Evolutionary conservation across 2,329 filamentous ascomycete genomes (phyloP), one percentile per base, ranked within the genome.

Genomic region (Celoporthe dispersa): DNA sequence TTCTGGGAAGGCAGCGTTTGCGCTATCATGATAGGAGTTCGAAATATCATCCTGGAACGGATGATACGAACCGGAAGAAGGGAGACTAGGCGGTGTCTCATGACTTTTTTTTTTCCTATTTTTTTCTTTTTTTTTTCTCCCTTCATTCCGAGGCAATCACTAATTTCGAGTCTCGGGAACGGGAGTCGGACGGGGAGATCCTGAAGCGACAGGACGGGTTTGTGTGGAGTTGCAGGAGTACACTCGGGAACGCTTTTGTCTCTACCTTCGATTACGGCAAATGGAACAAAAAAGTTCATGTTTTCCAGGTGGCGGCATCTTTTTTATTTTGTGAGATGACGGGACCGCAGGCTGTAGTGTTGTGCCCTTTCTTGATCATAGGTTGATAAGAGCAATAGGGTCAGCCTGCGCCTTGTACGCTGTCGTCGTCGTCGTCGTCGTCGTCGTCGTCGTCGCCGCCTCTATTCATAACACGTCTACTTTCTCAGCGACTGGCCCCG

Each of bases 161-260:
- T 60, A 64, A 68, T 69, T 69, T 64, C 51, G 65, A 66, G 48
- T 68, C 53, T 68, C 12, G 64, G 69, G 65, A 48, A 61, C 25
- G 70, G 35, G 64, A 70, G 70, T 70, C 64, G 64, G 59, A 44
- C 48, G 68, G 65, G n/a, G 31, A 70, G 28, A 57, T 39, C 60
- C 55, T 68, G 51, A 70, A 61, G 66, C 57, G 53, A 63, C 55
- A 48, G 64, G 61, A 66, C 65, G 55, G 68, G 63, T 48, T 66
- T 48, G 65, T 48, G 68, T 66, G 70, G 70, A 70, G 70, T 72
- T 72, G 70, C 16, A 70, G 70, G 70, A 70, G 70, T 72, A 68
- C 64, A 55, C 64, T 53, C 64, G 66, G 59, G 63, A 37, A 64
- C 25, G 41, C 39, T 55, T 39, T 61, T 55, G 64, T 72, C 65